Conservation (phyloP, 1,139 yeast species). For the Candida tetrigidarum region DNA sequence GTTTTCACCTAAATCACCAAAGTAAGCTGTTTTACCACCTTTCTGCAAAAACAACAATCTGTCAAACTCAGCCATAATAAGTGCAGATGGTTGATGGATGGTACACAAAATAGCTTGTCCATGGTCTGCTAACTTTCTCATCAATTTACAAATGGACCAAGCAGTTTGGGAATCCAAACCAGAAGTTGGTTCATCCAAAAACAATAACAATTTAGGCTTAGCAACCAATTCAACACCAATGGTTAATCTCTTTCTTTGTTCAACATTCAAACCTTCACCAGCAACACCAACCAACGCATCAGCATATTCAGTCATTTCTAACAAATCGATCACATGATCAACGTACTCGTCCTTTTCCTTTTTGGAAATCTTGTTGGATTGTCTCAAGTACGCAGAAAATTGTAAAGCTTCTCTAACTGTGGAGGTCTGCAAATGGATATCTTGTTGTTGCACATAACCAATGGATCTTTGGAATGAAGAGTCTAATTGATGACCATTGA, state of each 20-base stretch:
- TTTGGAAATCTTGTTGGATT: constrained; percentile 32
- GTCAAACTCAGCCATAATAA: constrained; percentile 39
- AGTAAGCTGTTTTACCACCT: constrained; percentile 66
- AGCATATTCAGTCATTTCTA: constrained; percentile 38
- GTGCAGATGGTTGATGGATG: constrained; percentile 47
- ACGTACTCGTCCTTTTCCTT: constrained; percentile 39
- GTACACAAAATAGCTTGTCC: constrained; percentile 50
- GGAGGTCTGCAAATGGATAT: constrained; percentile 38
- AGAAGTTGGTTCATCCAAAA: constrained; percentile 44
- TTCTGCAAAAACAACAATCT: constrained; percentile 40
- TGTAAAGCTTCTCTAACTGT: constrained; percentile 43
- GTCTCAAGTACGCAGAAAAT: constrained; percentile 41
- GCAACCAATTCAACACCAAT: constrained; percentile 48
- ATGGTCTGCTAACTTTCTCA: constrained; percentile 45
- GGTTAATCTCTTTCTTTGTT: constrained; percentile 41
- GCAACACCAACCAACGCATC: constrained; percentile 47
- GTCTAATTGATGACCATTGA: constrained; percentile 36
- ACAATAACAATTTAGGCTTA: constrained; percentile 38
- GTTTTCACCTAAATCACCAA: constrained; percentile 64
- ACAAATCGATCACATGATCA: constrained; percentile 38
- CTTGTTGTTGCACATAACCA: constrained; percentile 46
- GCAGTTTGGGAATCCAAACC: constrained; percentile 50
- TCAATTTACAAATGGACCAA: constrained; percentile 47
- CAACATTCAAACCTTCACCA: constrained; percentile 46
- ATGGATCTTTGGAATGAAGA: constrained; percentile 43